Evolutionary conservation across 345 rosid species (phyloP).

Genomic region (Salix caprea): DNA sequence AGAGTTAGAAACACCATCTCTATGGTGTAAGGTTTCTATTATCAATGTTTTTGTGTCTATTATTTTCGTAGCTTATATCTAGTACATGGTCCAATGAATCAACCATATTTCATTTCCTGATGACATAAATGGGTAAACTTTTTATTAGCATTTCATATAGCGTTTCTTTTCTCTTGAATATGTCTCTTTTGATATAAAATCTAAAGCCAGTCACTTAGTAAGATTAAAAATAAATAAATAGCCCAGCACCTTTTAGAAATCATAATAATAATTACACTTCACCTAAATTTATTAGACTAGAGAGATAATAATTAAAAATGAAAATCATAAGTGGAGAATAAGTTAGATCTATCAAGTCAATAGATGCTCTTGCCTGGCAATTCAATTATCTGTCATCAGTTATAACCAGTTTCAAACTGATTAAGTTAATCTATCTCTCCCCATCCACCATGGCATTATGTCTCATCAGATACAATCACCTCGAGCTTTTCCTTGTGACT

Average conservation of each 20-base stretch:
- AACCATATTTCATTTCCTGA: not conserved
- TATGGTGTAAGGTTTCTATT: not conserved
- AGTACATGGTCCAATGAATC: not conserved
- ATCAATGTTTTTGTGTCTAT: not conserved
- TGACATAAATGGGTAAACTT: not conserved
- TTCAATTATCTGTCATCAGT: not conserved
- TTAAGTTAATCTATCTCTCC: not conserved
- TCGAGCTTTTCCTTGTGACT: not conserved
- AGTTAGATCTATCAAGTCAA: not conserved
- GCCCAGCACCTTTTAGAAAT: not conserved
- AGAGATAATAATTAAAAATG: not conserved
- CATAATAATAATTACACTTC: not conserved
- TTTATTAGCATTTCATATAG: not conserved
- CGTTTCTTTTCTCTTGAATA: not conserved
- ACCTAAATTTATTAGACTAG: not conserved
- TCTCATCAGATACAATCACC: not conserved
- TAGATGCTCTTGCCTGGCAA: not conserved
- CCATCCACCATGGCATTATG: not conserved
- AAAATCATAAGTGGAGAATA: not conserved
- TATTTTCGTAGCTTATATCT: not conserved
- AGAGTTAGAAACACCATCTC: not conserved
- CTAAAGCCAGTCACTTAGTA: not conserved
- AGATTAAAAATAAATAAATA: not conserved
- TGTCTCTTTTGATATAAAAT: not conserved
- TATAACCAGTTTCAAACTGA: not conserved